phyloP scores from a whole-genome alignment of 1,284 basidiomycete species.

The Trichosporon sp. region DNA sequence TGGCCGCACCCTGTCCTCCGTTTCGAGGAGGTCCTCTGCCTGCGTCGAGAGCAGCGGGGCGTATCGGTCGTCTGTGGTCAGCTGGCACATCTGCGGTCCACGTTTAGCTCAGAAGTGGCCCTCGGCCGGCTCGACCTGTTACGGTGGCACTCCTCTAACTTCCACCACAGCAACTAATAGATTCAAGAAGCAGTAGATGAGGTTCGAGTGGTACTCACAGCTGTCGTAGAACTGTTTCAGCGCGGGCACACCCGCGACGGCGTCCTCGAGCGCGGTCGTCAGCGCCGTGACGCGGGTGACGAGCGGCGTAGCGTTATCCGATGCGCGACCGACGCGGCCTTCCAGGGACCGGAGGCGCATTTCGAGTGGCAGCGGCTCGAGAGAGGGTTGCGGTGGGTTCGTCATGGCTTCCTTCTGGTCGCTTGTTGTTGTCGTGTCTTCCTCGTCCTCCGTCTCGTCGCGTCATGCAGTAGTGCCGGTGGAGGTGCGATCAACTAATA shows the following conservation, averaged over 20 bases:
- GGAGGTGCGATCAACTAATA: background rate
- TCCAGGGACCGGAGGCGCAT: constrained; percentile 49
- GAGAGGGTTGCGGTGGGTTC: background rate
- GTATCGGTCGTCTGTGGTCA: constrained; percentile 42
- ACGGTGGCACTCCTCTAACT: too few species aligned
- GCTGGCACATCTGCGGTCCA: background rate
- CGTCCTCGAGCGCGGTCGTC: constrained; percentile 36
- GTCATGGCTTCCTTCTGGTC: background rate
- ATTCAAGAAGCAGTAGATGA: too few species aligned
- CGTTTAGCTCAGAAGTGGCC: too few species aligned
- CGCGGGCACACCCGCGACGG: constrained; percentile 37
- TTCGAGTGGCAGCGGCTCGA: constrained; percentile 39
- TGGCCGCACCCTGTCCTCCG: constrained; percentile 18
- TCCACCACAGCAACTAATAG: too few species aligned
- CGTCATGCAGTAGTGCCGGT: background rate
- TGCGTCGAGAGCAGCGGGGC: constrained; percentile 38
- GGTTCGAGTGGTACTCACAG: constrained; percentile 36
- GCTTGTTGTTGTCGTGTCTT: background rate
- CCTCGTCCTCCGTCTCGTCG: background rate
- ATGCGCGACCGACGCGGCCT: constrained; percentile 41
- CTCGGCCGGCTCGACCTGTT: too few species aligned
- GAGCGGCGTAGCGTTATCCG: constrained; percentile 21
- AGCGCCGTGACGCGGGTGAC: constrained; percentile 35
- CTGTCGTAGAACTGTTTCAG: constrained; percentile 44
- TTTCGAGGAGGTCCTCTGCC: constrained; percentile 12